Evolutionary conservation across 2,329 filamentous ascomycete species (phyloP), one percentile per base, ranked within the genome.

Genomic region (Coniochaeta prunicola): DNA sequence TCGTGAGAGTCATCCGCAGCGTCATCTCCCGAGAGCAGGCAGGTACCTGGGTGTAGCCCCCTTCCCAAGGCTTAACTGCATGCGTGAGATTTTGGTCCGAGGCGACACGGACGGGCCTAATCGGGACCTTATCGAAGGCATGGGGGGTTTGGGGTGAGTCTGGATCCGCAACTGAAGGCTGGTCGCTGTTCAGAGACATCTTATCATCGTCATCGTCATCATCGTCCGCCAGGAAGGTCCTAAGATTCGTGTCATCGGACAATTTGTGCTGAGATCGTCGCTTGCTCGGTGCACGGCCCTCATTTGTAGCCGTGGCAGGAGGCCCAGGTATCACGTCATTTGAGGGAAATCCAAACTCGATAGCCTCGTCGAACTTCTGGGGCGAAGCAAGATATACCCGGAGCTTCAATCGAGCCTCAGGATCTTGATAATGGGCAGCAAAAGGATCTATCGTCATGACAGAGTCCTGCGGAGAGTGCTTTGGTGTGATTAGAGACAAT

Each of bases 341-440:
- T 0, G 87, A 85, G 0, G 92, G 91, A 66, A 97, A 97, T 0
- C 93, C 93, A 72, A 96, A 97, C 70, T 96, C 90, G 57, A 97
- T 84, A 1, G 91, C 92, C 73, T 97, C 93, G 69, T 97, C 93
- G 66, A 97, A 97, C 70, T 96, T 96, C 65, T 96, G 90, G 0
- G 92, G 89, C 1, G 92, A 96, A 8, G 90, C 89, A 21, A 96
- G 82, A 67, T 92, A 96, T 7, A 91, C 86, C 13, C 92, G 86
- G 21, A 97, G 78, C 73, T 96, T 96, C 66, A 91, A 80, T 34
- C 93, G 85, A 40, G 92, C 91, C 69, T 96, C 90, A 0, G 92
- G 91, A 66, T 97, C 92, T 70, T 91, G 90, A 68, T 96, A 97
- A 73, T 96, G 89, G 38, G 90, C 84, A 4, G 91, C 89, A 34